Percentiles rank a stretch among this genome's conserved stretches.
Evolutionary conservation across 441 rosid species (phyloP).

Genomic region (Populus hybrid): DNA sequence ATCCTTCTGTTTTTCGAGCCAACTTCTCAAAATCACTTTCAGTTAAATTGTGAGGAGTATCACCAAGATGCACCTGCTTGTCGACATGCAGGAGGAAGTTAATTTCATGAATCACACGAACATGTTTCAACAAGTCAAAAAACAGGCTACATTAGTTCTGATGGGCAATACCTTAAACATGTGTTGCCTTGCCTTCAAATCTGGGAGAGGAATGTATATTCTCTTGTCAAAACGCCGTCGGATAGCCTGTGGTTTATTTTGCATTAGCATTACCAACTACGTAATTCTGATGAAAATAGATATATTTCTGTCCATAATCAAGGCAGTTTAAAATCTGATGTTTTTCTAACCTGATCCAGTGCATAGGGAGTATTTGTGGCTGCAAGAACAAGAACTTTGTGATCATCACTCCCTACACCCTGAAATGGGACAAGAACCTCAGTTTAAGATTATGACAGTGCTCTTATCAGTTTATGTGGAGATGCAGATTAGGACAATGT

Average conservation of each 20-base stretch:
- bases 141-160: slow-evolving; percentile 1
- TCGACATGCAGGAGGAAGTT: slow-evolving; percentile 10
- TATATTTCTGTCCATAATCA: slow-evolving; percentile 13
- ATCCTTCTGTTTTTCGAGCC: slow-evolving; percentile 76
- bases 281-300: slow-evolving; percentile 13
- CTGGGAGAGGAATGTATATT: slow-evolving; percentile 96
- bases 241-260: slow-evolving; percentile 63
- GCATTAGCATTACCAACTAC: slow-evolving; percentile 19
- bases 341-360: slow-evolving; percentile 64
- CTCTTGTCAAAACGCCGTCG: slow-evolving; percentile 98
- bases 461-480: neutral
- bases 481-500: neutral
- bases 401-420: slow-evolving; percentile 87
- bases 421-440: slow-evolving; percentile 24
- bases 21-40: slow-evolving; percentile 84
- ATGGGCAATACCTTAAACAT: slow-evolving; percentile 71
- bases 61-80: slow-evolving; percentile 89
- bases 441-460: slow-evolving; percentile 13
- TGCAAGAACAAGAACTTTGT: slow-evolving; percentile 94
- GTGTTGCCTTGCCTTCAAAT: slow-evolving; percentile 82
- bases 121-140: neutral
- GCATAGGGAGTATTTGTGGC: slow-evolving; percentile 98
- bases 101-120: neutral
- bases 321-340: slow-evolving; percentile 7
- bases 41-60: slow-evolving; percentile 80